phyloP scores from a whole-genome alignment of 2,329 filamentous ascomycete genomes.

The Epicoccum sorghinum region DNA sequence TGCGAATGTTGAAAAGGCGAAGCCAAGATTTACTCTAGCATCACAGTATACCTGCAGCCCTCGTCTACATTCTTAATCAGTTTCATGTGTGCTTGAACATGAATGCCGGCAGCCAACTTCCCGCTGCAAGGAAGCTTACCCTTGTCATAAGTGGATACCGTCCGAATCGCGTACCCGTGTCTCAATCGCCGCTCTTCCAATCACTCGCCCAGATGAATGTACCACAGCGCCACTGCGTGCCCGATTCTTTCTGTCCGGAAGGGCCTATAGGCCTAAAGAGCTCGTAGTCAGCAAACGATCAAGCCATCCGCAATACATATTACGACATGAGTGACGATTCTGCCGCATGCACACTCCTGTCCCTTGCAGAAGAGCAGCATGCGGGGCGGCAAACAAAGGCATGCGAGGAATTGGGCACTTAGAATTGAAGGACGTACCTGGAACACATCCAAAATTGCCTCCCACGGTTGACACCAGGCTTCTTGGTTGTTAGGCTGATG shows the following conservation, averaged over 20 bases:
- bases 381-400: not conserved
- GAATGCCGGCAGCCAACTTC: not conserved
- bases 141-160: not conserved
- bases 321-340: too few species aligned
- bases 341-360: not conserved
- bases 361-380: constrained; percentile 11
- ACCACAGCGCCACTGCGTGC: constrained; percentile 83
- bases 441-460: constrained; percentile 71
- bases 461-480: constrained; percentile 80
- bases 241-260: constrained; percentile 81
- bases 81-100: too few species aligned
- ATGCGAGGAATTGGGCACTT: not conserved
- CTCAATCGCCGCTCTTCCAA: constrained; percentile 55
- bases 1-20: too few species aligned
- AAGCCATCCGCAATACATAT: not conserved
- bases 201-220: constrained; percentile 79
- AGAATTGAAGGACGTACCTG: constrained; percentile 55
- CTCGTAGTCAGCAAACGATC: constrained; percentile 3
- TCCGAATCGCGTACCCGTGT: constrained; percentile 13
- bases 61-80: too few species aligned
- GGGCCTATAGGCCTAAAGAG: constrained; percentile 74
- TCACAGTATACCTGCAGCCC: too few species aligned
- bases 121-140: not conserved
- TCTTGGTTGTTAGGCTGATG: constrained; percentile 82
- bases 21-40: too few species aligned